Base-by-base conservation (phyloP, 345 rosid species). In the Physaria fendleri region DNA sequence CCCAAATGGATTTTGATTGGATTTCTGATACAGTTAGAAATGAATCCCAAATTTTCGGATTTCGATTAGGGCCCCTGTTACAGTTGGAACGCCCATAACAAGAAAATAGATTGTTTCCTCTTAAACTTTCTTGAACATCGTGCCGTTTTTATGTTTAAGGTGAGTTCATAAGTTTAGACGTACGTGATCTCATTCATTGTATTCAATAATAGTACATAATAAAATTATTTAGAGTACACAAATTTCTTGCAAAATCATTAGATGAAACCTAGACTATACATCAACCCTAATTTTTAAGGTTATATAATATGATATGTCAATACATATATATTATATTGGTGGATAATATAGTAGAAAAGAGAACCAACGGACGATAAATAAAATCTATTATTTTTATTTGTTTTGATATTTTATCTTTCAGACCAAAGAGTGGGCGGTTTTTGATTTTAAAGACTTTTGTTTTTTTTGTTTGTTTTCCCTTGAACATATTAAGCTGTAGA, bases 291-390 rank as follows among this genome's bases (percentile, higher is more conserved):
- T 20, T 20, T 28, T 22, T 16, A 49, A 16, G 16, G 46, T 16
- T 17, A 49, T 20, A n/a, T n/a, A n/a, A n/a, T n/a, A n/a, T n/a
- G n/a, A 12, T 17, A 53, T 17, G 45, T 42, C 54, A n/a, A n/a
- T n/a, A n/a, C n/a, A n/a, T n/a, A 44, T 12, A 24, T 53, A 23
- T 12, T 32, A 42, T 38, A 57, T 16, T 48, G 58, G 44, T 66
- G 71, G 44, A 66, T 21, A 56, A 66, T 47, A 54, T 2, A 15
- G 24, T 2, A 15, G 24, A 35, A 16, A 43, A 42, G 30, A 41
- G 33, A 59, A 51, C 56, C 41, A 68, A 28, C 17, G 56, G 67
- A 68, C 50, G 53, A 68, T n/a, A 68, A 62, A 44, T 10, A 44
- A 68, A 60, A 68, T 60, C 55, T 68, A 35, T 49, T 52, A 37